Evolutionary conservation across 768 basidiomycete genomes (phyloP), one percentile per base, ranked within the genome.

Genomic region (Xerocomellus amylosporus): DNA sequence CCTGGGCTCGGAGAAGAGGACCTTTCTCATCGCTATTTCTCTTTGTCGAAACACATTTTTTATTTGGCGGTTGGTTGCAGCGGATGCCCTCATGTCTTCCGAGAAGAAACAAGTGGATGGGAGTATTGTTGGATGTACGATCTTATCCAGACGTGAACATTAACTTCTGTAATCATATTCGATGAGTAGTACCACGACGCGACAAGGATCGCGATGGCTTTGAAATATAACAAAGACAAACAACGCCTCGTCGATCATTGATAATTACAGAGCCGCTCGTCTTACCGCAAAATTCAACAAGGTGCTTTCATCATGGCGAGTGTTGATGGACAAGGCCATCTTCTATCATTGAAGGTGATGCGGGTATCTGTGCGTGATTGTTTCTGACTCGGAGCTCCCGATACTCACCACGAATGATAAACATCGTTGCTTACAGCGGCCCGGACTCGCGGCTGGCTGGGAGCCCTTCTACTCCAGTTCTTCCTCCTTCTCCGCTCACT

Each of bases 381-480:
- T 12, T 57, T 56, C 19, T 33, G 10, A 46, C 14, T 30, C 12
- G 36, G 17, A 26, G 20, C 42, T 56, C 9, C 34, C 33, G 8
- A 30, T 30, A 38, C 44, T 41, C 40, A 50, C 42, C 40, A 38
- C 28, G 37, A 54, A 51, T 41, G 50, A 49, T 53, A 45, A 41
- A 20, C 42, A 46, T n/a, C n/a, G n/a, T n/a, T n/a, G n/a, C n/a
- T n/a, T 51, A 45, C 65, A 91, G 89, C 80, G 88, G 59, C 90
- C 90, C 19, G 78, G 85, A 47, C 70, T 93, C 46, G 84, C 87
- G 3, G 81, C 77, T 58, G 80, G 86, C 70, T 92, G 90, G 88
- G 84, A 90, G 60, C 91, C 90, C 14, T 93, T 91, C 69, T 93
- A 90, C 69, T 91, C 90, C 8, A 88, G 83, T 53, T 88, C 87